Evolutionary conservation across 2,329 filamentous ascomycete species (phyloP), one percentile per base, ranked within the genome.

Genomic region (Cercospora nicotianae): DNA sequence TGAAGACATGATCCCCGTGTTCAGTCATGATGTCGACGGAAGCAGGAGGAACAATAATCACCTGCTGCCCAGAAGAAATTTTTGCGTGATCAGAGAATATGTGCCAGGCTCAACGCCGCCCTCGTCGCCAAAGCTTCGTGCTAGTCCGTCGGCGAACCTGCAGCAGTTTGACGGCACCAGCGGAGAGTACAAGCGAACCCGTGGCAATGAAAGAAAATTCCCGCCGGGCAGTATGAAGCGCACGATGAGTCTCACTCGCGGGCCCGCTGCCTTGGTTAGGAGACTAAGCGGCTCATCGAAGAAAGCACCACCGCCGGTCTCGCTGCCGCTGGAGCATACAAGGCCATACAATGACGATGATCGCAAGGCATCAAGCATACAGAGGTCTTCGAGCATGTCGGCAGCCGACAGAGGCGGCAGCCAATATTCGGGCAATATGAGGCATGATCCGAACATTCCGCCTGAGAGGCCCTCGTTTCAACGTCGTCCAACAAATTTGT

Each of bases 1-100:
- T 66, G 95, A 99, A 80, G 89, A 92, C 79, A 96, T 99, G 92
- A 95, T 98, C 53, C 93, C 94, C 0, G 89, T 99, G 69, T 99
- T 99, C 78, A 87, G 86, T 1, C 89, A 93, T 66, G 95, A 96
- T 72, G 92, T 97, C 1, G 93, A 97, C 75, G 92, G 92, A 48
- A 96, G 93, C 79, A 85, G 89, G 20, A 87, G 95, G 69, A 98
- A 97, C 80, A 99, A 99, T 79, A 96, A 93, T 75, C 89, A 90
- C 68, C 83, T 99, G 1, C 84, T 98, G 9, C 94, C 94, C 20
- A 90, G 95, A 67, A 87, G 95, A 33, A 99, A 99, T 78, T 99
- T 94, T 92, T 98, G 94, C 78, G 92, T 93, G 2, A 96, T 99
- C 74, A 87, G 91, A 63, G 86, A 91, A 77, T 98, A 96, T 81